phyloP scores from a whole-genome alignment of 176 grass and related monocot genomes.

The Otatea glauca region DNA sequence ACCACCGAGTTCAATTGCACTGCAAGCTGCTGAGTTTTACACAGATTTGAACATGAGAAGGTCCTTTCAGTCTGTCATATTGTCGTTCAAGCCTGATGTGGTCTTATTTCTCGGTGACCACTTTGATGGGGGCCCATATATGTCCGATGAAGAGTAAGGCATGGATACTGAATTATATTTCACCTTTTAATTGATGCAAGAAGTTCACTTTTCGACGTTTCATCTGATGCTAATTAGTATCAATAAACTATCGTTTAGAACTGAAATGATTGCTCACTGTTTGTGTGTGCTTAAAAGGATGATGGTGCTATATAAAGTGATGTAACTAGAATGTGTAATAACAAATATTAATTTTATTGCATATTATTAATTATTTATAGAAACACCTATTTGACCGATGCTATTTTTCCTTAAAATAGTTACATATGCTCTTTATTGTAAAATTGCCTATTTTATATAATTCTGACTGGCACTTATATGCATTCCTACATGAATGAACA shows the following conservation, averaged over 20 bases:
- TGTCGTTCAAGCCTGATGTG: slow-evolving; percentile 75
- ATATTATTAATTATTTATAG: not conserved
- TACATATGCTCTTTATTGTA: slow-evolving; percentile 5
- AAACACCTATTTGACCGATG: not conserved
- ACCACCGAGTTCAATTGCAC: slow-evolving; percentile 59
- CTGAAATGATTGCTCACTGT: not conserved
- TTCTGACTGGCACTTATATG: not conserved
- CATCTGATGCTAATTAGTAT: not conserved
- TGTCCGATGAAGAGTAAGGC: slow-evolving; percentile 96
- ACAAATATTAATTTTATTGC: not conserved
- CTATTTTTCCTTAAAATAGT: not conserved
- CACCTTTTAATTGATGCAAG: slow-evolving; percentile 15
- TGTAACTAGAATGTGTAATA: slow-evolving; percentile 24
- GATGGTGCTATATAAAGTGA: slow-evolving; percentile 6
- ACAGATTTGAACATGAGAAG: slow-evolving; percentile 97
- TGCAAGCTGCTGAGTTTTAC: slow-evolving; percentile 80
- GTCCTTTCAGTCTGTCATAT: slow-evolving; percentile 79
- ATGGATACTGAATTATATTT: slow-evolving; percentile 64
- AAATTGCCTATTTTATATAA: not conserved
- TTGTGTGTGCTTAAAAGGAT: slow-evolving; percentile 18
- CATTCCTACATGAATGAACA: not conserved
- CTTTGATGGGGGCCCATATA: slow-evolving; percentile 81
- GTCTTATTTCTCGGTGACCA: slow-evolving; percentile 89
- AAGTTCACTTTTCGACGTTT: slow-evolving; percentile 19
- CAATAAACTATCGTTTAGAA: not conserved